Evolutionary conservation across 140 eudicot genomes (phyloP).

Genomic region (Flaveria floridana): DNA sequence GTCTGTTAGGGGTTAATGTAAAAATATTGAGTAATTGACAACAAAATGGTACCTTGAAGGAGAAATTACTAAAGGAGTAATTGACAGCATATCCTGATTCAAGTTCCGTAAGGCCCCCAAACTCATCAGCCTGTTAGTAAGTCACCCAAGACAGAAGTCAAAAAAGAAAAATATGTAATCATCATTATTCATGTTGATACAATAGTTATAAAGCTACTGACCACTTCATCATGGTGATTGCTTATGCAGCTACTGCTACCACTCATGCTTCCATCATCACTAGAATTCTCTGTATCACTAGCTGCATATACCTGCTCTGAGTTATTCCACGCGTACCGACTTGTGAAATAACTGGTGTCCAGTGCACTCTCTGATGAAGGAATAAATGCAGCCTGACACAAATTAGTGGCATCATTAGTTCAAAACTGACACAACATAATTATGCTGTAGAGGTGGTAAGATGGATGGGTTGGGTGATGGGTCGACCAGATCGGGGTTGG

Average conservation of each 20-base stretch:
- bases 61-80: constrained; percentile 92
- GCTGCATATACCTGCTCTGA: constrained; percentile 70
- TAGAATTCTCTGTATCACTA: constrained; percentile 79
- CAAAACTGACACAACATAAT: background rate
- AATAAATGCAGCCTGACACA: constrained; percentile 83
- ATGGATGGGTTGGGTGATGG: background rate
- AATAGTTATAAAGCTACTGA: constrained; percentile 30
- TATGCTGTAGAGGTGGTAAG: constrained; percentile 10
- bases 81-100: constrained; percentile 67
- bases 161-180: background rate
- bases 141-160: background rate
- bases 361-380: constrained; percentile 87
- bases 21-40: background rate
- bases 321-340: constrained; percentile 84
- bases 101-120: constrained; percentile 65
- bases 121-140: constrained; percentile 66
- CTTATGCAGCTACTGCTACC: constrained; percentile 82
- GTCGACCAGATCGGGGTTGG: background rate
- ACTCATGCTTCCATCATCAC: constrained; percentile 75
- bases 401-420: constrained; percentile 22
- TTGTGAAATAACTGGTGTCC: constrained; percentile 92
- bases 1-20: background rate
- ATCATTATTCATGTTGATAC: background rate
- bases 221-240: constrained; percentile 83
- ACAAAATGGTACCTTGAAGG: constrained; percentile 70